Percentiles rank a stretch among this genome's conserved stretches.
Conservation (phyloP, 1,284 basidiomycete species). For the Fistulina hepatica region DNA sequence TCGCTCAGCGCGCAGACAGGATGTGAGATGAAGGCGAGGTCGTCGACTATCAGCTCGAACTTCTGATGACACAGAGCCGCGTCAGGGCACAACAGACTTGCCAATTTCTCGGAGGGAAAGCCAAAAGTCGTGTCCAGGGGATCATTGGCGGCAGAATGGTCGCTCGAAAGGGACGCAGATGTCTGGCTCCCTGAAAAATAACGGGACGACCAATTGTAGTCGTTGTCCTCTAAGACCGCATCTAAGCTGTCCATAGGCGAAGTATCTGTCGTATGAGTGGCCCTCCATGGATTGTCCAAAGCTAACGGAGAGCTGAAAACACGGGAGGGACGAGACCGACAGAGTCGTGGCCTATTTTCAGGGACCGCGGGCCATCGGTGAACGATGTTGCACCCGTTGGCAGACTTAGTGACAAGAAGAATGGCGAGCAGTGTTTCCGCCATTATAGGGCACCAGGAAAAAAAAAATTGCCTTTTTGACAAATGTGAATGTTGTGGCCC, state of each 20-base stretch:
- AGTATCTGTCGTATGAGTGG: slow-evolving; percentile 38
- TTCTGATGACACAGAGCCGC: slow-evolving; percentile 83
- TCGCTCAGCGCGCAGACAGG: slow-evolving; percentile 78
- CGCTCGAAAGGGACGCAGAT: slow-evolving; percentile 29
- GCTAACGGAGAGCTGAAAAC: slow-evolving; percentile 35
- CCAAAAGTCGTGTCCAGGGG: slow-evolving; percentile 46
- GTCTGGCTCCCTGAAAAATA: slow-evolving; percentile 28
- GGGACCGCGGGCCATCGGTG: slow-evolving; percentile 68
- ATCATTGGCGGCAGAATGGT: slow-evolving; percentile 25
- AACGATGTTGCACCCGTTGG: slow-evolving; percentile 60
- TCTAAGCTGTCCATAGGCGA: slow-evolving; percentile 12
- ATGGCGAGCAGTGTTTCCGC: slow-evolving; percentile 64
- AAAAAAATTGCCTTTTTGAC: not conserved
- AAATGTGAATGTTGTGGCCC: not conserved
- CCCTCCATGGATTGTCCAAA: slow-evolving; percentile 61
- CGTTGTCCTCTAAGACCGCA: slow-evolving; percentile 26
- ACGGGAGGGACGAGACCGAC: slow-evolving; percentile 43
- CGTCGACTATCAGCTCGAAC: slow-evolving; percentile 88
- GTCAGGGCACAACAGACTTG: slow-evolving; percentile 73
- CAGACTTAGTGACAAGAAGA: slow-evolving; percentile 64
- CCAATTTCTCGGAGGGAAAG: slow-evolving; percentile 75
- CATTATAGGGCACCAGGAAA: slow-evolving; percentile 31
- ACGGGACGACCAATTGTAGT: slow-evolving; percentile 48
- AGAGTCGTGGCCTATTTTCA: slow-evolving; percentile 27
- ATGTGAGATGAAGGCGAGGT: slow-evolving; percentile 92